Evolutionary conservation across 345 rosid genomes (phyloP).

Genomic region (Gynandropsis gynandra): DNA sequence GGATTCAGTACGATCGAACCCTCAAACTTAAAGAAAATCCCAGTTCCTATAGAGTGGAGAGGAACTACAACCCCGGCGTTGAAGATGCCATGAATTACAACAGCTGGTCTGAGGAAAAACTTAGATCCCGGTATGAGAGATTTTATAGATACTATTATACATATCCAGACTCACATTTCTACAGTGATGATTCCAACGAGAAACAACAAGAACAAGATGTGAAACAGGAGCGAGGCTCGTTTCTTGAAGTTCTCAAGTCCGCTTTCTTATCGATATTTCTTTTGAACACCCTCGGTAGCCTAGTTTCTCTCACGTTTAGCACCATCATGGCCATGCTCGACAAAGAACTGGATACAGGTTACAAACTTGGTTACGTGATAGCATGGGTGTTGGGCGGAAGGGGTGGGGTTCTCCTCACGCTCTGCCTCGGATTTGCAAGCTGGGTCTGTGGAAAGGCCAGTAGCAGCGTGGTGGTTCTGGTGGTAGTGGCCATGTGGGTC

Average conservation of each 20-base stretch:
- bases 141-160: constrained; percentile 32
- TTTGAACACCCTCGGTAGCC: constrained; percentile 47
- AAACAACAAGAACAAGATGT: constrained; percentile 31
- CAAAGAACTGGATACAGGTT: constrained; percentile 65
- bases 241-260: constrained; percentile 50
- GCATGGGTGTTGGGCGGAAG: constrained; percentile 80
- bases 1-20: constrained; percentile 52
- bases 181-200: constrained; percentile 20
- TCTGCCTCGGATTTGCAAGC: constrained; percentile 70
- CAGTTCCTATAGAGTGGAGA: constrained; percentile 30
- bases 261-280: constrained; percentile 49
- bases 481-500: constrained; percentile 71
- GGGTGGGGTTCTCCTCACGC: constrained; percentile 56
- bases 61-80: constrained; percentile 33
- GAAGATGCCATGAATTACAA: constrained; percentile 42
- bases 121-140: constrained; percentile 36
- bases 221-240: constrained; percentile 45
- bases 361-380: constrained; percentile 66
- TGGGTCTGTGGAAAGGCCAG: constrained; percentile 89
- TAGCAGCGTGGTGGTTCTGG: constrained; percentile 60
- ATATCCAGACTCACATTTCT: constrained; percentile 23
- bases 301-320: constrained; percentile 58
- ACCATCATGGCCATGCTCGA: constrained; percentile 57
- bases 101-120: constrained; percentile 58
- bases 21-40: constrained; percentile 37